phyloP scores from a whole-genome alignment of 257 asterid genomes.

The Marsdenia floribunda region DNA sequence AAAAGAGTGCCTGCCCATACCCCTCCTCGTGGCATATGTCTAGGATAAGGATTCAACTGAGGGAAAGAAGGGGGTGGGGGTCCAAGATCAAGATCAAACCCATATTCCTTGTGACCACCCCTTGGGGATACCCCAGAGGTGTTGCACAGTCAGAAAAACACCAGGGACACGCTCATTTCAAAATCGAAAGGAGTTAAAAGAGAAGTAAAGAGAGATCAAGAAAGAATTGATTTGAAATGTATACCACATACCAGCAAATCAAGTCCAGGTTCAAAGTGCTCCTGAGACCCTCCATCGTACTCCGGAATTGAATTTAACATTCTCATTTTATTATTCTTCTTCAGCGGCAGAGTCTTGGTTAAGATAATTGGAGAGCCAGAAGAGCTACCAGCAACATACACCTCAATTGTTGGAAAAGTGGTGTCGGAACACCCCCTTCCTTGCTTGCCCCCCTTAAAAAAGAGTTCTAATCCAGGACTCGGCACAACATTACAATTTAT shows the following conservation, averaged over 20 bases:
- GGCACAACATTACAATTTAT: slow-evolving; percentile 67
- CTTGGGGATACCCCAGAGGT: no score
- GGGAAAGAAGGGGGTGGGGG: neutral
- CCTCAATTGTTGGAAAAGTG: slow-evolving; percentile 60
- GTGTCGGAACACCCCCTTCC: slow-evolving; percentile 38
- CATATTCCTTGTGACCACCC: no score
- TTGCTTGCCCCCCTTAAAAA: slow-evolving; percentile 62
- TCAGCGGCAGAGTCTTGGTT: slow-evolving; percentile 66
- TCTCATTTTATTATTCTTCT: slow-evolving; percentile 53
- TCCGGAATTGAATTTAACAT: slow-evolving; percentile 68
- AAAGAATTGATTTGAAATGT: no score
- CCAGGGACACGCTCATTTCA: no score
- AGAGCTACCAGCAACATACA: slow-evolving; percentile 77
- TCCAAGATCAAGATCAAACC: slow-evolving; percentile 17
- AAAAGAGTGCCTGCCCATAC: slow-evolving; percentile 61
- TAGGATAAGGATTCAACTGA: slow-evolving; percentile 39
- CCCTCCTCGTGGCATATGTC: slow-evolving; percentile 21
- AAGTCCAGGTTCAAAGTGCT: slow-evolving; percentile 35
- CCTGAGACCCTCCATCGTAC: slow-evolving; percentile 37
- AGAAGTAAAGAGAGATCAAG: no score
- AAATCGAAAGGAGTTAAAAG: no score
- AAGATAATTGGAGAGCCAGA: slow-evolving; percentile 72
- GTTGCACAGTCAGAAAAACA: no score
- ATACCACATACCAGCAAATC: slow-evolving; percentile 54
- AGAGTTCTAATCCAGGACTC: slow-evolving; percentile 49